Evolutionary conservation across 2,329 filamentous ascomycete genomes (phyloP).

Genomic region (Fonsecaea nubica): DNA sequence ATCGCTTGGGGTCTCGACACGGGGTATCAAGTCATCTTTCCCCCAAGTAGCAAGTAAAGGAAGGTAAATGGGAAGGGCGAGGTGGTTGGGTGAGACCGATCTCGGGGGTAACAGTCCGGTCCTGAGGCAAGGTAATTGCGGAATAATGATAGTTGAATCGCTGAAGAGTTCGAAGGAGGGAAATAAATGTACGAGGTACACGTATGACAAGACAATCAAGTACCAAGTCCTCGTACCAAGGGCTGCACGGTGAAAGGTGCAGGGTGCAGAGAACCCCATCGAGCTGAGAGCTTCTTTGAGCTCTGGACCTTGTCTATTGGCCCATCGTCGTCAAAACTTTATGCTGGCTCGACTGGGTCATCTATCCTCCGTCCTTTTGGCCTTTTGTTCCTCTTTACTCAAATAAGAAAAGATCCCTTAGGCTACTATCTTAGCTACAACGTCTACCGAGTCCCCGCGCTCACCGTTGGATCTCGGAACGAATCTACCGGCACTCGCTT

Average conservation of each 20-base stretch:
- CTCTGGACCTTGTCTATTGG: background rate
- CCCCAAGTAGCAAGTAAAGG: conserved; percentile 15
- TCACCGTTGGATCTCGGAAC: background rate
- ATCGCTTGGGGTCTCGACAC: conserved; percentile 37
- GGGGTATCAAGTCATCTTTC: conserved; percentile 35
- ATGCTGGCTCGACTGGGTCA: background rate
- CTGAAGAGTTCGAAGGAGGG: too few species aligned
- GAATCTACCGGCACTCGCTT: conserved; percentile 2
- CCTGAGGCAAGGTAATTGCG: background rate
- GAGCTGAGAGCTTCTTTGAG: too few species aligned
- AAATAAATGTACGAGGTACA: too few species aligned
- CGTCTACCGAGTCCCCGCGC: background rate
- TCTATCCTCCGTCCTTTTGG: too few species aligned
- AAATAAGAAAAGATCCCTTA: background rate
- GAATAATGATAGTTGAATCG: too few species aligned
- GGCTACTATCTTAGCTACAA: background rate
- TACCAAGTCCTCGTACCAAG: too few species aligned
- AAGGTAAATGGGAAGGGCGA: background rate
- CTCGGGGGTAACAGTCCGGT: background rate
- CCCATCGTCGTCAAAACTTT: background rate
- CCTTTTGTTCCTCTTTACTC: background rate
- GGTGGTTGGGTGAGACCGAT: background rate
- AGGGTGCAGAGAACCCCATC: too few species aligned
- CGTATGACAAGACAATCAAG: too few species aligned
- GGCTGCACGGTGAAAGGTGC: too few species aligned